Evolutionary conservation across 352 stramenopile species (phyloP), one percentile per base, ranked within the genome.

Genomic region (Globisporangium cylindrosporum): DNA sequence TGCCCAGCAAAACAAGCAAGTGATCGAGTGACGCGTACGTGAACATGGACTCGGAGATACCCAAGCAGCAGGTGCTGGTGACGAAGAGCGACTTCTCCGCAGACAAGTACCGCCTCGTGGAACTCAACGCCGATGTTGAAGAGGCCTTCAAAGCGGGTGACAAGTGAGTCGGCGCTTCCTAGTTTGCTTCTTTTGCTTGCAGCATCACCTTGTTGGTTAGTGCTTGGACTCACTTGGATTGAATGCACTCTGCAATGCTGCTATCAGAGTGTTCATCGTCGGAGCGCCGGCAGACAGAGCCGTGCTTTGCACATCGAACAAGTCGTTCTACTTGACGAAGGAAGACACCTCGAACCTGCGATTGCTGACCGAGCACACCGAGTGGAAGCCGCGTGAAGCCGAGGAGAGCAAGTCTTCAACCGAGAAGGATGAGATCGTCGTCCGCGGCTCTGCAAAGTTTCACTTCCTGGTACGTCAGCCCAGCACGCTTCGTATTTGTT

Each of bases 341-440:
- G 88, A 95, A 56, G 86, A 93, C 56, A 93, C 83, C 51, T 94
- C 84, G 12, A 95, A 95, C 58, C 67, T 93, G 51, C 84, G 86
- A 3, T 68, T 95, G 22, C 60, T 95, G 3, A 93, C 84, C 15
- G 74, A 74, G 9, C 79, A 92, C 64, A 81, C 60, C 25, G 24
- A 86, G 32, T 94, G 86, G 86, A 73, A 57, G 15, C 69, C 66
- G 12, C 54, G 60, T 7, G 73, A 89, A 14, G 46, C 75, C 49
- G 71, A 62, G 0, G 34, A 41, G 1, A 62, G 24, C 25, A 70
- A 70, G 54, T 62, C 22, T 12, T n/a, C 18, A 29, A 36, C 54
- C 2, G 29, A n/a, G 32, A 51, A 41, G 41, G 54, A 64, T 25
- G 75, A 68, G 14, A 85, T 95, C 46, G 64, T 79, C 32, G 72